Percentiles rank a stretch among this genome's conserved stretches.
These are phyloP conservation scores for Pseudogymnoascus sp. DNA, from an alignment of 2,329 filamentous ascomycete species.

Conservation along the genomic window DNA sequence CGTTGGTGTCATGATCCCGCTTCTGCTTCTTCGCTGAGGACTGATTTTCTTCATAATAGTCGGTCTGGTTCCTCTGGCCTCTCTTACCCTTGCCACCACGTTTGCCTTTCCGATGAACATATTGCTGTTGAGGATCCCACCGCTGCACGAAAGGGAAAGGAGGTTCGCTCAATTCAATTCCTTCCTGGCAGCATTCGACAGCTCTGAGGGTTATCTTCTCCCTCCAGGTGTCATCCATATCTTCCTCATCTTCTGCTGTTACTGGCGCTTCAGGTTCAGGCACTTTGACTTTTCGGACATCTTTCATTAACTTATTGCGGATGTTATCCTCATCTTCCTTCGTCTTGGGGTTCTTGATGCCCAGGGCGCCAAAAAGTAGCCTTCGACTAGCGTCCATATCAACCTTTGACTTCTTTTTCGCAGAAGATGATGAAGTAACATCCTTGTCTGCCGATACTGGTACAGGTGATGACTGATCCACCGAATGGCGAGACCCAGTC, in stretches of 20 bases:
- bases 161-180: conserved; percentile 61
- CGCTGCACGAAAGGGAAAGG: conserved; percentile 85
- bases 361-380: conserved; percentile 65
- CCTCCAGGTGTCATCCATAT: conserved; percentile 61
- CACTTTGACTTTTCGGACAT: conserved; percentile 33
- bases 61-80: conserved; percentile 32
- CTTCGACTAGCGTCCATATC: conserved; percentile 35
- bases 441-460: neutral
- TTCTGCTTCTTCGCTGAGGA: conserved; percentile 43
- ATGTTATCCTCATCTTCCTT: conserved; percentile 60
- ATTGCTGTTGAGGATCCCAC: conserved; percentile 72
- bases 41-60: conserved; percentile 35
- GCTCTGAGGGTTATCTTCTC: conserved; percentile 66
- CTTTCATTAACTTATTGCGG: conserved; percentile 50
- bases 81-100: conserved; percentile 44
- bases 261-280: conserved; percentile 14
- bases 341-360: conserved; percentile 59
- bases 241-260: conserved; percentile 25
- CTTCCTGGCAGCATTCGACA: conserved; percentile 74
- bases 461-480: neutral
- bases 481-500: neutral
- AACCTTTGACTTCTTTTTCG: neutral
- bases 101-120: conserved; percentile 34
- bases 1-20: conserved; percentile 35
- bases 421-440: neutral